Conservation (phyloP, 495 filamentous ascomycete genomes). For the Penicillium macrosclerotiorum region DNA sequence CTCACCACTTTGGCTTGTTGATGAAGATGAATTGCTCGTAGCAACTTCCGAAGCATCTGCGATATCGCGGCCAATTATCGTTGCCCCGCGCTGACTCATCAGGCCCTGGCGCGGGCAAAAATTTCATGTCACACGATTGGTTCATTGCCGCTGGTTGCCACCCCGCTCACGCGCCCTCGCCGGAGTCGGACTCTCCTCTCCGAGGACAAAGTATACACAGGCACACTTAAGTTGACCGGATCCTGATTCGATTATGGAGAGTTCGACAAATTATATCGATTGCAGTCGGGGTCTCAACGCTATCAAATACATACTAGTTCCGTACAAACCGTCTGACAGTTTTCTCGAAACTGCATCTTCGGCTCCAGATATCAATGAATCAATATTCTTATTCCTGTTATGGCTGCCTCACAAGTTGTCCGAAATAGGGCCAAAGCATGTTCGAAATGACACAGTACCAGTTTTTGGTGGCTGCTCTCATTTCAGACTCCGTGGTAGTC, state of each 20-base stretch:
- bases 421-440: conserved; percentile 28
- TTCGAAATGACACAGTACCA: conserved; percentile 36
- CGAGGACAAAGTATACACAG: neutral
- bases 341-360: conserved; percentile 25
- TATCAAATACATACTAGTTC: conserved; percentile 1
- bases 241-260: too few species aligned
- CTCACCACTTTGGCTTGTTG: conserved; percentile 28
- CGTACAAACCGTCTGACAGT: conserved; percentile 23
- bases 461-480: too few species aligned
- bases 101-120: conserved; percentile 5
- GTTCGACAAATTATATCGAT: too few species aligned
- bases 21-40: conserved; percentile 25
- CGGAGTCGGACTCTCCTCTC: conserved; percentile 13
- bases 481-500: conserved; percentile 29
- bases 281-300: too few species aligned
- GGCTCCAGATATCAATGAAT: too few species aligned
- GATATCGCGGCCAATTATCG: conserved; percentile 34
- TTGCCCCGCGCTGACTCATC: conserved; percentile 41
- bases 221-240: too few species aligned
- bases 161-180: conserved; percentile 1
- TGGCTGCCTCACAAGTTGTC: conserved; percentile 22
- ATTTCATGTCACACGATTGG: conserved; percentile 16
- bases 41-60: conserved; percentile 22
- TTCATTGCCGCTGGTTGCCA: neutral
- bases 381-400: too few species aligned